Evolutionary conservation across 495 filamentous ascomycete species (phyloP).

Genomic region (Jackrogersella minutella): DNA sequence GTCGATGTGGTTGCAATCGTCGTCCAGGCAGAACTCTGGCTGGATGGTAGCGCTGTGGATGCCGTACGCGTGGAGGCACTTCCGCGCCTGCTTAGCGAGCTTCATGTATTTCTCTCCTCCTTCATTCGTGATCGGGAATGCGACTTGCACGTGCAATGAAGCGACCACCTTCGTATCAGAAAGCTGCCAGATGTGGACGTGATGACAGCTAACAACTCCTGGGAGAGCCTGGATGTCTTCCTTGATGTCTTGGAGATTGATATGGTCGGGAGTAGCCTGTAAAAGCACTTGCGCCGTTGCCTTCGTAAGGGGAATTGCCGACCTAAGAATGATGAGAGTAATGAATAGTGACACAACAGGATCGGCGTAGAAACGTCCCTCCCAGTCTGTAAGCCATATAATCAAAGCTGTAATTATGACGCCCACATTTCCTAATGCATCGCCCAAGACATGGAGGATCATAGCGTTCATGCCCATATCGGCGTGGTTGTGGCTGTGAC

Average conservation of each 20-base stretch:
- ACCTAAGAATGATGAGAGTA: constrained; percentile 90
- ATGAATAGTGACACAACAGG: constrained; percentile 95
- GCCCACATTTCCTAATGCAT: constrained; percentile 95
- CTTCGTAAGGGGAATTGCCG: constrained; percentile 89
- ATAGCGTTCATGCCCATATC: constrained; percentile 99
- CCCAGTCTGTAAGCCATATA: constrained; percentile 82
- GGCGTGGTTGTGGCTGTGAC: constrained; percentile 76
- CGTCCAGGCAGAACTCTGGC: constrained; percentile 84
- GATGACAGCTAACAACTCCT: constrained; percentile 88
- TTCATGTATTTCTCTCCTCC: constrained; percentile 87
- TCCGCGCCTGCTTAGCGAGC: constrained; percentile 77
- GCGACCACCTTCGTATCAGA: constrained; percentile 93
- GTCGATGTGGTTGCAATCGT: constrained; percentile 50
- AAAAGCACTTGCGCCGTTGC: constrained; percentile 93
- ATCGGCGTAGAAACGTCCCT: constrained; percentile 78
- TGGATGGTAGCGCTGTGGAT: constrained; percentile 99
- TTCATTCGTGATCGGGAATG: constrained; percentile 71
- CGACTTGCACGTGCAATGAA: constrained; percentile 89
- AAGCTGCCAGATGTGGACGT: constrained; percentile 97
- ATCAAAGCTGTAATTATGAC: constrained; percentile 92
- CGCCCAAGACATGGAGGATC: constrained; percentile 93
- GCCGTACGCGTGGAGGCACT: constrained; percentile 91
- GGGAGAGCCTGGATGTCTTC: constrained; percentile 85
- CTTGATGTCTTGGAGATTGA: constrained; percentile 89
- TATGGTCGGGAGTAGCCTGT: constrained; percentile 87